Percentiles rank a stretch among this genome's conserved stretches.
Evolutionary conservation across 768 basidiomycete genomes (phyloP).

Genomic region (Coprinellus aureogranulatus): DNA sequence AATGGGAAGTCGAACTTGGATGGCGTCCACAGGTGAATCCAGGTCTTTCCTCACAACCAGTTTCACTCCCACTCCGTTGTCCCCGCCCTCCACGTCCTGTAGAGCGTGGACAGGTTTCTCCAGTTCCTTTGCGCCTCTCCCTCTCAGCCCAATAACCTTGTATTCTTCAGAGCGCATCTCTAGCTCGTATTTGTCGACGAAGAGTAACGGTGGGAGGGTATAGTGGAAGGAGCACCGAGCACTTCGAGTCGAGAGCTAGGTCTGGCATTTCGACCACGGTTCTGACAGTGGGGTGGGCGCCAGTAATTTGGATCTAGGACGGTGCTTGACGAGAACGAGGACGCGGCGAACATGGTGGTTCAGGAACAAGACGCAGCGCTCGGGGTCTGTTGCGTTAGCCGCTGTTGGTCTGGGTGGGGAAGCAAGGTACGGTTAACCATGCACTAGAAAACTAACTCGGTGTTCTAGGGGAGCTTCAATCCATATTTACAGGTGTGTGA

Average conservation of each 20-base stretch:
- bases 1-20: constrained; percentile 40
- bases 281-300: constrained; percentile 38
- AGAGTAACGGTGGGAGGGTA: constrained; percentile 39
- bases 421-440: too few relatives aligned
- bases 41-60: neutral
- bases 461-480: too few relatives aligned
- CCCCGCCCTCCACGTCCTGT: constrained; percentile 14
- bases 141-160: constrained; percentile 26
- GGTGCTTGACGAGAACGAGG: constrained; percentile 24
- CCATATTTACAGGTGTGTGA: too few relatives aligned
- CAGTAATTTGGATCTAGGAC: constrained; percentile 28
- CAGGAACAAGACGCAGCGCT: too few relatives aligned
- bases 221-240: constrained; percentile 40
- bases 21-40: constrained; percentile 4
- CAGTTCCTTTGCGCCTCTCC: constrained; percentile 43
- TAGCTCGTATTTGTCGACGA: constrained; percentile 51
- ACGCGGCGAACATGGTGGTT: too few relatives aligned
- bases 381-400: too few relatives aligned
- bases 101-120: constrained; percentile 46
- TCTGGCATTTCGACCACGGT: constrained; percentile 24
- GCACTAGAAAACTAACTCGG: too few relatives aligned
- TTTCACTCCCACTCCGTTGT: constrained; percentile 7
- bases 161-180: constrained; percentile 35
- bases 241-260: constrained; percentile 17
- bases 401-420: too few relatives aligned